These are phyloP conservation scores for Wallemia hederae DNA, from an alignment of 1,284 basidiomycete species.

Conservation along the genomic window DNA sequence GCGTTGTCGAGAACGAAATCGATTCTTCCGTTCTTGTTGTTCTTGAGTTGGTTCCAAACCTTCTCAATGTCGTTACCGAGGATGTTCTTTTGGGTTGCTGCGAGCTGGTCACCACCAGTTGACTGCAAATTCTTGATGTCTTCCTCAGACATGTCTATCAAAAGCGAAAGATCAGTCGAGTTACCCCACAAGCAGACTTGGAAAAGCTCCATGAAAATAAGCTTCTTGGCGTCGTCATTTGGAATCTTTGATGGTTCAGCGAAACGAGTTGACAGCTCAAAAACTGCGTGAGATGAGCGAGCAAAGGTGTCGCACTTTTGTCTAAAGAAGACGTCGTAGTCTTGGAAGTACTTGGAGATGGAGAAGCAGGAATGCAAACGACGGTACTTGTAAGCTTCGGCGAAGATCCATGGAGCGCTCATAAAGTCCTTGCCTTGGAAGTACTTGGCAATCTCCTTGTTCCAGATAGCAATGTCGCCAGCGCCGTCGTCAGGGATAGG, in stretches of 20 bases:
- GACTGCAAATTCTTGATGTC: slow-evolving; percentile 95
- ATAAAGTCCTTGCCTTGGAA: slow-evolving; percentile 92
- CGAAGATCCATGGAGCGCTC: slow-evolving; percentile 68
- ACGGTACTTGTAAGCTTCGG: slow-evolving; percentile 93
- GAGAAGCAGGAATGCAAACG: slow-evolving; percentile 87
- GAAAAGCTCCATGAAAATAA: slow-evolving; percentile 55
- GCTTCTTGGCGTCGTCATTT: slow-evolving; percentile 40
- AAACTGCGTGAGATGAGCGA: slow-evolving; percentile 69
- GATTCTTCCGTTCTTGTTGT: slow-evolving; percentile 47
- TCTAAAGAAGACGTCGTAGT: slow-evolving; percentile 60
- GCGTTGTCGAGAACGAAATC: slow-evolving; percentile 38
- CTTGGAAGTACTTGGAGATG: slow-evolving; percentile 63
- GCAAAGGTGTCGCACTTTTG: slow-evolving; percentile 94
- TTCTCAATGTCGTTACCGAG: slow-evolving; percentile 51
- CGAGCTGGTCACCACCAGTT: slow-evolving; percentile 78
- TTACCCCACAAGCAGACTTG: slow-evolving; percentile 79
- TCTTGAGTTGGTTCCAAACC: slow-evolving; percentile 54
- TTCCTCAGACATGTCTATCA: slow-evolving; percentile 97
- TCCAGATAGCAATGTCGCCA: slow-evolving; percentile 84
- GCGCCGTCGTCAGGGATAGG: slow-evolving; percentile 78
- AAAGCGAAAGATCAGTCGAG: slow-evolving; percentile 78
- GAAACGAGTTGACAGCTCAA: slow-evolving; percentile 79
- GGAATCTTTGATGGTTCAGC: slow-evolving; percentile 48
- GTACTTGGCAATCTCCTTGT: slow-evolving; percentile 78
- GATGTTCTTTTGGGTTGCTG: slow-evolving; percentile 87